Evolutionary conservation across 192 early-diverging fungal species (phyloP).

Genomic region (Mortierella claussenii): DNA sequence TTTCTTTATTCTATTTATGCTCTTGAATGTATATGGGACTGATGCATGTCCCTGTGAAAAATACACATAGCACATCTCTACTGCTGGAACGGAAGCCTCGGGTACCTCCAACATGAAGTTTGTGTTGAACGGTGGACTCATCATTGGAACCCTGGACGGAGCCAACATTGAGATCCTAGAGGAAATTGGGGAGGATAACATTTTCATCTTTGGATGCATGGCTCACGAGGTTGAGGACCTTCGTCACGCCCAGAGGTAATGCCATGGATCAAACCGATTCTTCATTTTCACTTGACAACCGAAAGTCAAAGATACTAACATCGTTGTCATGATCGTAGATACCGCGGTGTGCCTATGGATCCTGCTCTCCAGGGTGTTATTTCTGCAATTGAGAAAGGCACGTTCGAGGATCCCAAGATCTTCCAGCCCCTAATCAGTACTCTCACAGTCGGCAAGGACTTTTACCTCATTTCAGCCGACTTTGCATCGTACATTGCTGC

Average conservation of each 20-base stretch:
- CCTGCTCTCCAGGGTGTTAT: constrained; percentile 83
- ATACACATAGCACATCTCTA: constrained; percentile 98
- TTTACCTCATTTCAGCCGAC: constrained; percentile 87
- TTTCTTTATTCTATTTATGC: too few relatives aligned
- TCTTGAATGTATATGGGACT: too few relatives aligned
- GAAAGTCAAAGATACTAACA: too few relatives aligned
- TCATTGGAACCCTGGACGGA: constrained; percentile 97
- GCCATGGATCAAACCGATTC: not conserved
- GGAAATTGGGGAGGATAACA: constrained; percentile 96
- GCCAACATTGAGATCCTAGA: constrained; percentile 99
- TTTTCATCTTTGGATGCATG: constrained; percentile 95
- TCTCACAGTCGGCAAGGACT: constrained; percentile 87
- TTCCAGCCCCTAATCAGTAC: constrained; percentile 84
- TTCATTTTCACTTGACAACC: too few relatives aligned
- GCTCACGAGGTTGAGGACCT: constrained; percentile 94
- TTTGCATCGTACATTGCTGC: constrained; percentile 88
- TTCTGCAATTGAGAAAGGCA: constrained; percentile 79
- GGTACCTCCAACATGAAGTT: constrained; percentile 99
- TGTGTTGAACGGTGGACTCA: constrained; percentile 97
- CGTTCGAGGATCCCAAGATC: constrained; percentile 84
- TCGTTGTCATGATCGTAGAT: constrained; percentile 61
- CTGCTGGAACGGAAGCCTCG: constrained; percentile 98
- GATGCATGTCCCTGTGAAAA: too few relatives aligned
- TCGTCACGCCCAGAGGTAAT: constrained; percentile 84
- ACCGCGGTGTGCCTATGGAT: constrained; percentile 82